A percentile compares a stretch with the other conserved stretches of the same genome.
These are phyloP conservation scores for Psidium guajava DNA, from an alignment of 345 rosid genomes.

Conservation along the genomic window DNA sequence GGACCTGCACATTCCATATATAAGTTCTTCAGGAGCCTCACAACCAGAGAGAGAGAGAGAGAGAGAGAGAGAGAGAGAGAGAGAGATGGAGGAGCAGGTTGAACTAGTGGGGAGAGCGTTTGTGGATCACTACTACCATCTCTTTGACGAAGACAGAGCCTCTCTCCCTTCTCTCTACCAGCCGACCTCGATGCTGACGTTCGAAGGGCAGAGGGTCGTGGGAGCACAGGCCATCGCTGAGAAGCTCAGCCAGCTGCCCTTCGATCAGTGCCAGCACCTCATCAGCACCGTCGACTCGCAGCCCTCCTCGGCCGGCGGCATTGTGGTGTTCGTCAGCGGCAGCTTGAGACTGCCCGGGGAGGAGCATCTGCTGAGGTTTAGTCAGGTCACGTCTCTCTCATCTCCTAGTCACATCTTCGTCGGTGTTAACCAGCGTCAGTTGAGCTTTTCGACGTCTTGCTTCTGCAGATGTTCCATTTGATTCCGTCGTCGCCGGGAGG, in stretches of 20 bases:
- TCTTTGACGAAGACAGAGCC: conserved; percentile 51
- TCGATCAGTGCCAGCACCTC: conserved; percentile 55
- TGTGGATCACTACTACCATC: conserved; percentile 63
- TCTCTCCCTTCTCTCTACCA: conserved; percentile 49
- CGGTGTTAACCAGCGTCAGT: neutral
- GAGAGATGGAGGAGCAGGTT: conserved; percentile 30
- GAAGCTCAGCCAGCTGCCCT: conserved; percentile 57
- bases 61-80: neutral
- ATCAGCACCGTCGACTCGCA: conserved; percentile 72
- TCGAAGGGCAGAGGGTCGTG: conserved; percentile 54
- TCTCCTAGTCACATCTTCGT: neutral
- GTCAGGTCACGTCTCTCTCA: conserved; percentile 42
- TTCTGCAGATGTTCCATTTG: conserved; percentile 69
- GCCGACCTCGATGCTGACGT: conserved; percentile 61
- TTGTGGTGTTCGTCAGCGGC: conserved; percentile 72
- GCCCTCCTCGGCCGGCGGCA: conserved; percentile 53
- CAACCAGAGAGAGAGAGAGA: neutral
- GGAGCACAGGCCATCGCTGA: conserved; percentile 48
- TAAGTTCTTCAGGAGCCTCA: neutral
- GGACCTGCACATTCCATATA: neutral
- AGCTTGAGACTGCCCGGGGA: conserved; percentile 60
- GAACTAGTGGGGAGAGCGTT: conserved; percentile 68
- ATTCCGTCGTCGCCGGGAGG: conserved; percentile 41
- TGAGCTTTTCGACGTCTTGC: neutral
- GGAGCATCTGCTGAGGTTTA: conserved; percentile 56